Conservation (phyloP, 2,329 filamentous ascomycete genomes). For the Colletotrichum musicola region DNA sequence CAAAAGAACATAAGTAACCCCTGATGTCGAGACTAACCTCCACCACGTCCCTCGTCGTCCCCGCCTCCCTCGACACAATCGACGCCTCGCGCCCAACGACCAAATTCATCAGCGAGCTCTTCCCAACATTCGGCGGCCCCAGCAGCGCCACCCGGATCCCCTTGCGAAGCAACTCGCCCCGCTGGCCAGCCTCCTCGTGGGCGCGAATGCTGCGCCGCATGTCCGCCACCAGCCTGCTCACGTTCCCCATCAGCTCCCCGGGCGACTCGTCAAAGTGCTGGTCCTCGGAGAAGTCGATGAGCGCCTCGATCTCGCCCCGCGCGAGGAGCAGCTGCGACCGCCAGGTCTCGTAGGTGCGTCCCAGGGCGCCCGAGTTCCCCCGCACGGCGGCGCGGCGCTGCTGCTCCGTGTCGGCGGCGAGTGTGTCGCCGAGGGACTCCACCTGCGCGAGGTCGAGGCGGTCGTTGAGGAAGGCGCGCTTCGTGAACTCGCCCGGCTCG, state of each 20-base stretch:
- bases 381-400: slow-evolving; percentile 89
- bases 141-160: slow-evolving; percentile 90
- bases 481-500: slow-evolving; percentile 95
- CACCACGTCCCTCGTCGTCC: slow-evolving; percentile 93
- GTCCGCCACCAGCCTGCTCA: slow-evolving; percentile 71
- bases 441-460: slow-evolving; percentile 89
- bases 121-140: slow-evolving; percentile 93
- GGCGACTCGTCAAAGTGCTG: slow-evolving; percentile 96
- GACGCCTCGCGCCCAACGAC: slow-evolving; percentile 93
- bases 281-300: slow-evolving; percentile 98
- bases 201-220: slow-evolving; percentile 74
- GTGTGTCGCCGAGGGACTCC: slow-evolving; percentile 72
- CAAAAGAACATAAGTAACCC: slow-evolving; percentile 92
- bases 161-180: slow-evolving; percentile 84
- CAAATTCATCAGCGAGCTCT: slow-evolving; percentile 92
- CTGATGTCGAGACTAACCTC: slow-evolving; percentile 91
- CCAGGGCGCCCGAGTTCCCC: slow-evolving; percentile 77
- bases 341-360: slow-evolving; percentile 86
- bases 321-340: slow-evolving; percentile 81
- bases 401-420: slow-evolving; percentile 86
- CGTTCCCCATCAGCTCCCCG: slow-evolving; percentile 75
- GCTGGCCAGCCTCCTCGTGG: slow-evolving; percentile 82
- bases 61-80: slow-evolving; percentile 93
- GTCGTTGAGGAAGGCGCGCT: slow-evolving; percentile 88
- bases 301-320: slow-evolving; percentile 89